phyloP scores from a whole-genome alignment of 768 basidiomycete genomes.

The Trametes gibbosa region DNA sequence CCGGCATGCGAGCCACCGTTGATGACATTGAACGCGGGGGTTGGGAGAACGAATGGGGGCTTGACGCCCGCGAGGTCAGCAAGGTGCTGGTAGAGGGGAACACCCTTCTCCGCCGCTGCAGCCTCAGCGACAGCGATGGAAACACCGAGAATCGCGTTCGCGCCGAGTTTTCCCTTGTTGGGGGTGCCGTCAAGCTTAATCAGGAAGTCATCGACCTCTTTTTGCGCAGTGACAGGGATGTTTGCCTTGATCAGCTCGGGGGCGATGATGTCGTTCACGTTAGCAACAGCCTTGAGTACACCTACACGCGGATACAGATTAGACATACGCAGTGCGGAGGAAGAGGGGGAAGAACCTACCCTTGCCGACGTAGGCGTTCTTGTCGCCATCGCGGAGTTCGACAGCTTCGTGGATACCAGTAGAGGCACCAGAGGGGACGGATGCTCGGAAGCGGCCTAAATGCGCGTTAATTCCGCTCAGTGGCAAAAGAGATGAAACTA shows the following conservation, averaged over 20 bases:
- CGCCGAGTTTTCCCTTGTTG: slow-evolving; percentile 99
- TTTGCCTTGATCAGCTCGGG: slow-evolving; percentile 83
- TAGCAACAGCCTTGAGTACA: slow-evolving; percentile 89
- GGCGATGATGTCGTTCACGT: slow-evolving; percentile 90
- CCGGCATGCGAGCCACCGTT: slow-evolving; percentile 99
- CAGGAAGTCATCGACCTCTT: slow-evolving; percentile 95
- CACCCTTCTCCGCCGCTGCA: slow-evolving; percentile 89
- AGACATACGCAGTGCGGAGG: not conserved
- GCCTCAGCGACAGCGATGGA: slow-evolving; percentile 95
- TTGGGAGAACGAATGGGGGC: slow-evolving; percentile 88
- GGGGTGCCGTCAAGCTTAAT: slow-evolving; percentile 96
- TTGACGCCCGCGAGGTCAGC: slow-evolving; percentile 95
- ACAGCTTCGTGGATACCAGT: slow-evolving; percentile 98
- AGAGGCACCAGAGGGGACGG: slow-evolving; percentile 97
- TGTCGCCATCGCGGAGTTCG: slow-evolving; percentile 97
- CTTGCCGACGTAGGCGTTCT: slow-evolving; percentile 91
- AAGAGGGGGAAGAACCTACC: slow-evolving; percentile 44
- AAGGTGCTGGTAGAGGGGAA: slow-evolving; percentile 95
- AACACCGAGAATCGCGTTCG: slow-evolving; percentile 98
- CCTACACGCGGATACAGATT: slow-evolving; percentile 44
- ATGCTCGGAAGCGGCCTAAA: slow-evolving; percentile 86
- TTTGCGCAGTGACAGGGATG: slow-evolving; percentile 84
- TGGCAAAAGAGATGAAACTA: not conserved
- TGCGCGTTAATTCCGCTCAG: slow-evolving; percentile 19
- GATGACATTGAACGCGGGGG: slow-evolving; percentile 98